Evolutionary conservation across 2,329 filamentous ascomycete genomes (phyloP).

Genomic region (Colletotrichum falcatum): DNA sequence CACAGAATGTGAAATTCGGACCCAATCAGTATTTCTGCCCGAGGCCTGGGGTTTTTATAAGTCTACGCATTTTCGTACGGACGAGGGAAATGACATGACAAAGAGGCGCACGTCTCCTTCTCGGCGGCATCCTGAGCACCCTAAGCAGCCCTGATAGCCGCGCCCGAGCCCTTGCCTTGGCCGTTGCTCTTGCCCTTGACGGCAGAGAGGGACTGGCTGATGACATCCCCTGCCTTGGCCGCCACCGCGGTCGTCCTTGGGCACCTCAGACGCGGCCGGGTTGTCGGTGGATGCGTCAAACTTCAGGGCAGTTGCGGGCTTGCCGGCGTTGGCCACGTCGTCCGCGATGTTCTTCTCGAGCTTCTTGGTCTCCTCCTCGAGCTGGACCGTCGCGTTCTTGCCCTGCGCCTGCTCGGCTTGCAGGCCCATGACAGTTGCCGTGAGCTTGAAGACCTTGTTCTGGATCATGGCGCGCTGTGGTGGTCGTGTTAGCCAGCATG

Average conservation of each 20-base stretch:
- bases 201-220: conserved; percentile 22
- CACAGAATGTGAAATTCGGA: not conserved
- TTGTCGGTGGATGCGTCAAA: conserved; percentile 40
- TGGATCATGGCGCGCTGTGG: conserved; percentile 65
- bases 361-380: conserved; percentile 62
- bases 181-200: not conserved
- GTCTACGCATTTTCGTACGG: not conserved
- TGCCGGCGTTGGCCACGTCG: conserved; percentile 61
- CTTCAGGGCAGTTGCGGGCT: conserved; percentile 52
- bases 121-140: not conserved
- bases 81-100: not conserved
- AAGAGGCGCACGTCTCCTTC: not conserved
- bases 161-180: not conserved
- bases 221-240: conserved; percentile 24
- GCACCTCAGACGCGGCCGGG: conserved; percentile 27
- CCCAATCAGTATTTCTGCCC: not conserved
- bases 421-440: conserved; percentile 62
- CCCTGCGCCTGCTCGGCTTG: conserved; percentile 64
- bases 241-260: conserved; percentile 30
- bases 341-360: conserved; percentile 64
- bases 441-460: conserved; percentile 71
- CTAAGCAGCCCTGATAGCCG: not conserved
- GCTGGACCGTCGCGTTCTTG: conserved; percentile 56
- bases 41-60: not conserved
- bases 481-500: not conserved